phyloP scores from a whole-genome alignment of 768 basidiomycete species.

The Boletus vinaceobasis region DNA sequence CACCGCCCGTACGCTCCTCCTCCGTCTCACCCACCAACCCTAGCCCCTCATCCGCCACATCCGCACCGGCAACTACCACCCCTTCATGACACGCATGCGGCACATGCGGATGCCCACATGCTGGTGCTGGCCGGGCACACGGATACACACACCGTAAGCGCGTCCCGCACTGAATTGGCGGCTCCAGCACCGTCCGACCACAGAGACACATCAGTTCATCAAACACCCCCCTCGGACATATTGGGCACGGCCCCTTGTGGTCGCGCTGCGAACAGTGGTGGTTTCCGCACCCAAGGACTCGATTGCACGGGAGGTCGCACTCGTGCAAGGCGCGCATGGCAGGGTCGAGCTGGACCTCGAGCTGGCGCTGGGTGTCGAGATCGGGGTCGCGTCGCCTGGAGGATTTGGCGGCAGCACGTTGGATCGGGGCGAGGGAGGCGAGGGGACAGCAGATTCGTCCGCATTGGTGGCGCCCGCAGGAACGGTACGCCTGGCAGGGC shows the following conservation, averaged over 20 bases:
- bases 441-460: conserved; percentile 85
- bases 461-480: conserved; percentile 88
- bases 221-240: conserved; percentile 85
- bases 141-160: conserved; percentile 74
- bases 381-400: conserved; percentile 37
- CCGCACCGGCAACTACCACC: conserved; percentile 29
- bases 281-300: conserved; percentile 67
- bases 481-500: conserved; percentile 71
- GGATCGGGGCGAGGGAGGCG: conserved; percentile 33
- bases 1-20: not conserved
- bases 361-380: conserved; percentile 28
- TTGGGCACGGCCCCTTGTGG: conserved; percentile 77
- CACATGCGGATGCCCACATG: conserved; percentile 80
- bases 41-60: conserved; percentile 25
- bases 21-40: not conserved
- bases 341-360: conserved; percentile 38
- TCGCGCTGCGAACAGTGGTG: conserved; percentile 79
- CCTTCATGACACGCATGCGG: conserved; percentile 84
- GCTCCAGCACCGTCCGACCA: conserved; percentile 81
- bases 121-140: conserved; percentile 63
- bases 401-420: conserved; percentile 56
- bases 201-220: conserved; percentile 90
- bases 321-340: conserved; percentile 72
- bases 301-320: conserved; percentile 80
- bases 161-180: conserved; percentile 87